Evolutionary conservation across 2,329 filamentous ascomycete species (phyloP), one percentile per base, ranked within the genome.

Genomic region (Xylaria sp.): DNA sequence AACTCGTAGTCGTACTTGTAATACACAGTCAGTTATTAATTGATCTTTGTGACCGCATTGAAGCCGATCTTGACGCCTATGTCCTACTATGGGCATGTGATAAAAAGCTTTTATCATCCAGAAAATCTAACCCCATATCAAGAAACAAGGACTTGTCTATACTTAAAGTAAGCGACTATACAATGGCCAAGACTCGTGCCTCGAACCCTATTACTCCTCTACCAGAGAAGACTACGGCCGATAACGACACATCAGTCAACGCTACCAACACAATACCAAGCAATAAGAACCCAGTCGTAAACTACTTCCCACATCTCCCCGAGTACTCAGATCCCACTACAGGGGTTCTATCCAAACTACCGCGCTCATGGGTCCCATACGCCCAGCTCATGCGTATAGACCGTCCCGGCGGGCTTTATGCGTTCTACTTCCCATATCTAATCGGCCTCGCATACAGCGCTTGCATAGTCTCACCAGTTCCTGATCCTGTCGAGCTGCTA

Each of bases 321-420:
- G 39, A 30, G 11, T 85, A 86, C 72, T 77, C 74, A n/a, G 81
- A 81, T 12, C 84, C 84, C 1, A 81, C 77, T 19, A 82, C 75
- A 2, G 84, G 84, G 5, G 58, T 86, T 81, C 83, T 73, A 58
- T 67, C 27, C 4, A 48, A 32, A 7, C 57, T 87, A 9, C 85
- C 85, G 1, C 73, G 71, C 6, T 81, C 82, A 72, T 87, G 85
- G 84, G 80, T 87, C 45, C 85, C 86, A 2, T 88, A 87, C 71
- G 84, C 81, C 27, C 81, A 88, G 72, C 78, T 88, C 14, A 80
- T 85, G 61, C 85, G 86, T 17, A 77, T 88, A 60, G 81, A 87
- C 69, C 83, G 84, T 54, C 84, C 82, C 3, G 81, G 81, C 1
- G 85, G 85, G 9, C 80, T 85, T 63, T 86, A 84, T 71, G 84